Evolutionary conservation across 2,329 filamentous ascomycete genomes (phyloP).

Genomic region (Hawksworthiomyces lignivorus): DNA sequence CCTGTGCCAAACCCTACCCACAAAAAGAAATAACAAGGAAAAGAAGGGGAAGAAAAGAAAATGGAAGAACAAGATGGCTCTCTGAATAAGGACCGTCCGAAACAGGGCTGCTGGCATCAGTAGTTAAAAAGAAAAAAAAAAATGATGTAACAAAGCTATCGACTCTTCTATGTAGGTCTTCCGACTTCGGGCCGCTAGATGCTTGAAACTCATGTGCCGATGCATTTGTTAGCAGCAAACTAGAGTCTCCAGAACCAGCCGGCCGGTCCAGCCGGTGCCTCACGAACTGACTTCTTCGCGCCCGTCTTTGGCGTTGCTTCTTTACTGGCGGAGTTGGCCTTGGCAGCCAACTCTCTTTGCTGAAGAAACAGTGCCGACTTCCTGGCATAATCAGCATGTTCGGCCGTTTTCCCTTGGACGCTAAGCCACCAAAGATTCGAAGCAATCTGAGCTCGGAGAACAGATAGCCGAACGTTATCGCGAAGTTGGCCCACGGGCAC

Average conservation of each 20-base stretch:
- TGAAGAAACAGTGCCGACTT: constrained; percentile 10
- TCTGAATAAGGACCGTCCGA: neutral
- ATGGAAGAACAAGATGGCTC: neutral
- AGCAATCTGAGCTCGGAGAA: constrained; percentile 14
- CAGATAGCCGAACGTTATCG: neutral
- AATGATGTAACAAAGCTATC: neutral
- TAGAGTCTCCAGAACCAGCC: no score
- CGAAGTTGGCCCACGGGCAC: neutral
- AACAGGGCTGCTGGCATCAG: neutral
- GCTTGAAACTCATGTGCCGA: no score
- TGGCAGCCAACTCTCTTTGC: constrained; percentile 1
- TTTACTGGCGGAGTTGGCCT: no score
- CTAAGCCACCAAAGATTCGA: constrained; percentile 17
- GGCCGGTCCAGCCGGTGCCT: no score
- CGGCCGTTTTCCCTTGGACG: constrained; percentile 10
- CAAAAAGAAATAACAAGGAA: neutral
- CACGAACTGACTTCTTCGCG: neutral
- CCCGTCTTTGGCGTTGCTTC: neutral
- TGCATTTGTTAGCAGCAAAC: no score
- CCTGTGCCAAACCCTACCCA: no score
- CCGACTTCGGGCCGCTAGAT: no score
- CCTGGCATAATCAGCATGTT: constrained; percentile 11
- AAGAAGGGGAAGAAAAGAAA: neutral
- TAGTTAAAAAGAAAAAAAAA: neutral
- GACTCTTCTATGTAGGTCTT: no score